phyloP scores from a whole-genome alignment of 2,329 filamentous ascomycete genomes.

The Alternaria ethzedia region DNA sequence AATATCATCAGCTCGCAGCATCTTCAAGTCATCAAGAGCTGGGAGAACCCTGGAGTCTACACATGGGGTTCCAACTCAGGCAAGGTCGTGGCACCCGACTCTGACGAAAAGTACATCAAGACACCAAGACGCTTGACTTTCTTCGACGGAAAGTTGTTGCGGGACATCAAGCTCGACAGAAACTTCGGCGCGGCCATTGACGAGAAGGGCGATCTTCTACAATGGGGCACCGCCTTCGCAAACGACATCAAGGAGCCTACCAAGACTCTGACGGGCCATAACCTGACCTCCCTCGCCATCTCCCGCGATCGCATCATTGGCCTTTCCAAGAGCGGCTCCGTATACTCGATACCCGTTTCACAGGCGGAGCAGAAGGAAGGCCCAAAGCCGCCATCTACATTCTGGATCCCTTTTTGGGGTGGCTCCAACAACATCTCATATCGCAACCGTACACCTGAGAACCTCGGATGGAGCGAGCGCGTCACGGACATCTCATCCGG shows the following conservation, averaged over 20 bases:
- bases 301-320: conserved; percentile 85
- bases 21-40: conserved; percentile 82
- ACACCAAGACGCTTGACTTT: conserved; percentile 77
- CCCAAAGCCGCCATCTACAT: conserved; percentile 67
- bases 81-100: conserved; percentile 83
- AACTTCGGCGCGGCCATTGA: conserved; percentile 85
- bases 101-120: conserved; percentile 78
- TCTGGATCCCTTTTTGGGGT: conserved; percentile 79
- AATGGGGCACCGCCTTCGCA: conserved; percentile 86
- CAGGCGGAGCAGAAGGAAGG: conserved; percentile 72
- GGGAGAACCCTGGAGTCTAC: conserved; percentile 85
- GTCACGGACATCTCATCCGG: conserved; percentile 78
- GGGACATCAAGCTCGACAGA: conserved; percentile 84
- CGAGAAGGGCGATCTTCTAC: conserved; percentile 85
- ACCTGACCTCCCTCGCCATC: conserved; percentile 76
- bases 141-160: conserved; percentile 83
- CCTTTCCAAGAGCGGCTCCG: conserved; percentile 73
- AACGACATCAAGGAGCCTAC: conserved; percentile 67
- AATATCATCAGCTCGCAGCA: conserved; percentile 85
- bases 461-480: conserved; percentile 72
- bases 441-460: conserved; percentile 70
- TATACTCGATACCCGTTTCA: conserved; percentile 85
- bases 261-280: conserved; percentile 79
- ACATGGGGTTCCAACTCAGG: conserved; percentile 90
- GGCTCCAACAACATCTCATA: conserved; percentile 69